Conservation (phyloP, 1,139 yeast species). For the Magnusiomyces suaveolens region DNA sequence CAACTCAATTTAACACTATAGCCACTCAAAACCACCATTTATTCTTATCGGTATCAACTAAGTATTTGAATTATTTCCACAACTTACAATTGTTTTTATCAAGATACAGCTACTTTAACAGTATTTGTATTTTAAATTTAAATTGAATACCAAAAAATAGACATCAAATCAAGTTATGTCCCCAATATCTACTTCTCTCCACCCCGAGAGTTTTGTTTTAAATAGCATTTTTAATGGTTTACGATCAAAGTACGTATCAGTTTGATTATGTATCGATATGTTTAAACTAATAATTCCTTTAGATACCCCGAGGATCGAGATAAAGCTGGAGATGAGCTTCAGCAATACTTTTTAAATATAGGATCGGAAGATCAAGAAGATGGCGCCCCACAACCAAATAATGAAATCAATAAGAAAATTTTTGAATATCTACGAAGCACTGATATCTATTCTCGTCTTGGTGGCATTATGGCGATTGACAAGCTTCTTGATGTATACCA, state of each 20-base stretch:
- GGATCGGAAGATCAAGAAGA: conserved; percentile 72
- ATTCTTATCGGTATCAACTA: too few species aligned
- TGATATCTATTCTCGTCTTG: conserved; percentile 64
- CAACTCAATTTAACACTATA: too few species aligned
- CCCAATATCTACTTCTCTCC: conserved; percentile 11
- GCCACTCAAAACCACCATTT: too few species aligned
- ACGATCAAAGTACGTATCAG: conserved; percentile 20
- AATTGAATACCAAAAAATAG: not conserved
- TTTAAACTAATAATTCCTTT: not conserved
- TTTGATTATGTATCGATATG: not conserved
- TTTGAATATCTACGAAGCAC: conserved; percentile 75
- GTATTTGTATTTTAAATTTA: not conserved
- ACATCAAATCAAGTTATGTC: not conserved
- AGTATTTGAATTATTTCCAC: too few species aligned
- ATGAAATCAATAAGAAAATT: conserved; percentile 77
- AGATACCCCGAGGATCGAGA: conserved; percentile 29
- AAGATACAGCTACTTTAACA: too few species aligned
- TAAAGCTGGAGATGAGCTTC: conserved; percentile 50
- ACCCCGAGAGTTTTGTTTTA: conserved; percentile 16
- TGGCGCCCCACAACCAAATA: conserved; percentile 69
- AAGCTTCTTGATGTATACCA: conserved; percentile 72
- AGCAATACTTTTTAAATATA: conserved; percentile 55
- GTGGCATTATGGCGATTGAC: conserved; percentile 87
- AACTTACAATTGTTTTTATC: too few species aligned
- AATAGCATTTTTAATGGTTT: conserved; percentile 20